These are phyloP conservation scores for Pichia sp. DNA, from an alignment of 1,139 yeast species.

Conservation along the genomic window DNA sequence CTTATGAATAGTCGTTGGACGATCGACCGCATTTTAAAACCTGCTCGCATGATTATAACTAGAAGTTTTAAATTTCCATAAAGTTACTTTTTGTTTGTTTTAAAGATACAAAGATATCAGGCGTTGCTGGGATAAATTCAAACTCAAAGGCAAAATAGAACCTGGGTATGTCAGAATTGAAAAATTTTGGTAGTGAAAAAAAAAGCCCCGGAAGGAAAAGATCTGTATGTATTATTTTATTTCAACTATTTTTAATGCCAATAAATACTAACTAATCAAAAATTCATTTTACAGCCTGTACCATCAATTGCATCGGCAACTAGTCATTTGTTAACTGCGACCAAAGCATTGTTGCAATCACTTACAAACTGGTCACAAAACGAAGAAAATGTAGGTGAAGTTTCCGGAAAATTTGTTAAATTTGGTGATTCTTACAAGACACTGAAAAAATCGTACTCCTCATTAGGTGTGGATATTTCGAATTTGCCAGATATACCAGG, in stretches of 20 bases:
- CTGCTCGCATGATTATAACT: not conserved
- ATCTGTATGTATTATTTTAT: slow-evolving; percentile 12
- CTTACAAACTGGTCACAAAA: slow-evolving; percentile 88
- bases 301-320: slow-evolving; percentile 26
- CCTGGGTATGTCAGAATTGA: not conserved
- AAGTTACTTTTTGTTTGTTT: not conserved
- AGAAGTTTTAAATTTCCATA: not conserved
- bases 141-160: not conserved
- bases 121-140: not conserved
- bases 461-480: slow-evolving; percentile 60
- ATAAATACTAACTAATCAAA: not conserved
- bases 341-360: slow-evolving; percentile 78
- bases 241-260: not conserved
- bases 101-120: not conserved
- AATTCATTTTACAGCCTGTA: slow-evolving; percentile 7
- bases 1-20: not conserved
- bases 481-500: slow-evolving; percentile 78
- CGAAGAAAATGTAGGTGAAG: slow-evolving; percentile 72
- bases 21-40: not conserved
- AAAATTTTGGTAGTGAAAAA: not conserved
- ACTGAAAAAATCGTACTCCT: slow-evolving; percentile 67
- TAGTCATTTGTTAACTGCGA: slow-evolving; percentile 61
- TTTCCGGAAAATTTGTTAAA: slow-evolving; percentile 86
- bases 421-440: slow-evolving; percentile 91
- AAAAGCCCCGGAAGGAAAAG: slow-evolving; percentile 11